Evolutionary conservation across 169 alveolate genomes (phyloP).

Genomic region (Perkinsus marinus): DNA sequence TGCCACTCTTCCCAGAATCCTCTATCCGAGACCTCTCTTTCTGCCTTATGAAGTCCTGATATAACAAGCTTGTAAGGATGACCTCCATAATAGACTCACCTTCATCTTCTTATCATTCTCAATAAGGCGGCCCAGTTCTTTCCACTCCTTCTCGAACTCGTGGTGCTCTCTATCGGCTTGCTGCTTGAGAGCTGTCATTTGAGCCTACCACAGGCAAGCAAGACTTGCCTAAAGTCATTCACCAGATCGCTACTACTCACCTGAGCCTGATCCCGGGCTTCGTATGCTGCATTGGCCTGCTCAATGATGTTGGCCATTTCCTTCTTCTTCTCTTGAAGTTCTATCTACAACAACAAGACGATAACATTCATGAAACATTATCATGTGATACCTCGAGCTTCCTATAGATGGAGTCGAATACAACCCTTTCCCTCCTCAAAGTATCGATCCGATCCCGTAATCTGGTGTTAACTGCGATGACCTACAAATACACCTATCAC

Average conservation of each 20-base stretch:
- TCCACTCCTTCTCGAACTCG: constrained; percentile 49
- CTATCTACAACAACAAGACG: constrained; percentile 20
- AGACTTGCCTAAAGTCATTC: not conserved
- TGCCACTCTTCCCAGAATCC: not conserved
- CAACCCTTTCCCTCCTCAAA: constrained; percentile 67
- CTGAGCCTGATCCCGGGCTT: constrained; percentile 66
- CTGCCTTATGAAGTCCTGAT: constrained; percentile 34
- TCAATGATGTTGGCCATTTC: constrained; percentile 65
- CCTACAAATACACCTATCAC: constrained; percentile 29
- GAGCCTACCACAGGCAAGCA: constrained; percentile 9
- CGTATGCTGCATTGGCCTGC: constrained; percentile 64
- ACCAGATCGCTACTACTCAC: constrained; percentile 33
- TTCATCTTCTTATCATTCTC: constrained; percentile 43
- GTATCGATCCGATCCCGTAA: constrained; percentile 62
- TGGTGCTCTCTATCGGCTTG: constrained; percentile 31
- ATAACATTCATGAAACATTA: not conserved
- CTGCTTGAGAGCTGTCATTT: constrained; percentile 17
- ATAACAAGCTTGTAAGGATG: not conserved
- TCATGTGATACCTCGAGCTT: constrained; percentile 36
- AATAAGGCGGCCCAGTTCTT: constrained; percentile 49
- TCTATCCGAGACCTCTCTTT: constrained; percentile 38
- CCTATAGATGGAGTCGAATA: constrained; percentile 61
- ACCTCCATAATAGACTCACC: not conserved
- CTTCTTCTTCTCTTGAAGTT: constrained; percentile 55
- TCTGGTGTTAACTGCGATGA: constrained; percentile 60